Evolutionary conservation across 176 grass and related monocot species (phyloP).

Genomic region (Poa pratensis): DNA sequence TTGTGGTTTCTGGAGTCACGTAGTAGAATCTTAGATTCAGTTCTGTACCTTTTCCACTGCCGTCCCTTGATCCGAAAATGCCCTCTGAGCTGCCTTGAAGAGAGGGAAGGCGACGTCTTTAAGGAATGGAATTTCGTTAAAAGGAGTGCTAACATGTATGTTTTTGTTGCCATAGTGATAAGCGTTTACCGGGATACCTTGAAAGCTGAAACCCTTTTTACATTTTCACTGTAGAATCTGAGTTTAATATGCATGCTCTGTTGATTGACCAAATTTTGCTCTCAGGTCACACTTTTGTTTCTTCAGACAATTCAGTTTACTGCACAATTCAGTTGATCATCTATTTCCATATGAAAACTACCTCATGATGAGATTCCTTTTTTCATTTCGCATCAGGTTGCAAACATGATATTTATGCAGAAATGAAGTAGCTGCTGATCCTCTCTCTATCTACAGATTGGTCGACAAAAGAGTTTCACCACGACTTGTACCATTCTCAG

Average conservation of each 20-base stretch:
- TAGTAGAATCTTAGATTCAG: slow-evolving; percentile 42
- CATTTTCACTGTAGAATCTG: slow-evolving; percentile 12
- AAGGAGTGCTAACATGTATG: slow-evolving; percentile 33
- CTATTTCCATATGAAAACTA: slow-evolving; percentile 8
- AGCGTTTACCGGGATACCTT: slow-evolving; percentile 3
- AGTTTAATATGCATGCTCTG: slow-evolving; percentile 19
- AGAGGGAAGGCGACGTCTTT: slow-evolving; percentile 38
- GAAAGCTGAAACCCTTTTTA: slow-evolving; percentile 31
- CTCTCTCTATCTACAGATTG: slow-evolving; percentile 11
- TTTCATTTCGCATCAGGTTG: slow-evolving; percentile 24
- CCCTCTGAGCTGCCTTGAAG: slow-evolving; percentile 30
- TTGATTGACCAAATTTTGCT: slow-evolving; percentile 26
- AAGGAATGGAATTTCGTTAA: slow-evolving; percentile 39
- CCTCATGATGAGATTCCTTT: background rate
- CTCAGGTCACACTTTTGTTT: background rate
- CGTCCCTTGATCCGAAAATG: slow-evolving; percentile 50
- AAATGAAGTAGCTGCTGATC: slow-evolving; percentile 40
- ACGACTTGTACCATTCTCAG: background rate
- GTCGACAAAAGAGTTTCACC: background rate
- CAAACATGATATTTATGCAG: slow-evolving; percentile 25
- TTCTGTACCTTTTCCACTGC: slow-evolving; percentile 14
- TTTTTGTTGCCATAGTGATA: slow-evolving; percentile 31
- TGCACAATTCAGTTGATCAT: background rate
- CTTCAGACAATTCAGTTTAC: background rate
- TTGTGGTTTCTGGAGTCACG: background rate